Conservation (phyloP, 2,329 filamentous ascomycete species). For the Claviceps monticola region DNA sequence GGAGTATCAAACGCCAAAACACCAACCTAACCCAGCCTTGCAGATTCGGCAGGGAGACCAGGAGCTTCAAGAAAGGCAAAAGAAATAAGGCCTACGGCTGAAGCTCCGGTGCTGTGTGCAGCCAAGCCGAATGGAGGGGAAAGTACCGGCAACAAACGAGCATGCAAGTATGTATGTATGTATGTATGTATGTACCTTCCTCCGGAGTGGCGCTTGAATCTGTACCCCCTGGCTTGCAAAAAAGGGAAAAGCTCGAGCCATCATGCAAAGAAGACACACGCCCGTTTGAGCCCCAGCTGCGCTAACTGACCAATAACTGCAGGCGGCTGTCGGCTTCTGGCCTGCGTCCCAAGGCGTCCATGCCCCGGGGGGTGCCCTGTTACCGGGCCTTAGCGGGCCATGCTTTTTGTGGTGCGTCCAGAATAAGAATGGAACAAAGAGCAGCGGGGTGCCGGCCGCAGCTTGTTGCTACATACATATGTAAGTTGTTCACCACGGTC, state of each 20-base stretch:
- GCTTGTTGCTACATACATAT: neutral
- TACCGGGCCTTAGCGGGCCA: conserved; percentile 1
- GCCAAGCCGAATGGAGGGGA: too few species aligned
- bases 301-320: conserved; percentile 1
- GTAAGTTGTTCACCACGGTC: too few species aligned
- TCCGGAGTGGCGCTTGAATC: neutral
- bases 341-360: neutral
- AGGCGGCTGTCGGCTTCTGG: neutral
- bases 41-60: neutral
- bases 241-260: neutral
- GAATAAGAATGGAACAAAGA: neutral
- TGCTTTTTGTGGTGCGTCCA: neutral
- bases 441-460: neutral
- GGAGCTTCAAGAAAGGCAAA: neutral
- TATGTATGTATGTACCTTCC: too few species aligned
- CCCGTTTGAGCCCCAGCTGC: conserved; percentile 1
- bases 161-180: too few species aligned
- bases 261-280: conserved; percentile 4
- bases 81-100: neutral
- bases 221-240: neutral
- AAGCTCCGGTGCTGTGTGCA: neutral
- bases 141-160: neutral
- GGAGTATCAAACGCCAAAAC: conserved; percentile 1
- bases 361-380: neutral
- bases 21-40: neutral